Base-by-base conservation (phyloP, 2,329 filamentous ascomycete genomes). In the Ophiosphaerella herpotricha region DNA sequence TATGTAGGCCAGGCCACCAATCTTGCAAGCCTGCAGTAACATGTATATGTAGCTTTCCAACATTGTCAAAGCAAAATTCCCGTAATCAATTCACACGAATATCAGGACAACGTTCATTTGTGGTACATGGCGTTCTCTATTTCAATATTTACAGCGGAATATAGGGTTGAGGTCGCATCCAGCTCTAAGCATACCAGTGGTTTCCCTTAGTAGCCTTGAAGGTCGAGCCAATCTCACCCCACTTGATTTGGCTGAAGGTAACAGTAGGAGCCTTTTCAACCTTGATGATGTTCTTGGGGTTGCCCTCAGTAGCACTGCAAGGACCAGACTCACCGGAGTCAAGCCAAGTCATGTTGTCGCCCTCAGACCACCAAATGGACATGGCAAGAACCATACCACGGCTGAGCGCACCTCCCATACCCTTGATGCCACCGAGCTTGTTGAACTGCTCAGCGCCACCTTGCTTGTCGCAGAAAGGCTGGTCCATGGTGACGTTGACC, bases 161-260 rank as follows among this genome's bases (percentile, higher is more conserved):
- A 8, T 11, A 29, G 11, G 26, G 9, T 11, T 11, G 26, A 11
- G 26, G 2, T 8, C 26, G 7, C 11, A 29, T 4, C 18, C 18
- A 29, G 6, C 26, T 29, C 26, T 29, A 29, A 6, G 26, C 26
- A 11, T 29, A 29, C 26, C 26, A 29, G 7, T 29, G 26, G 2
- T 29, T 4, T 8, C 26, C 26, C 26, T 29, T 29, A 23, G 40
- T 13, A 29, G 29, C 44, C 14, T 52, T 51, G 50, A 74, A 81
- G 0, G 80, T 85, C 14, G 80, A 81, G 4, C 78, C 81, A 60
- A 86, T 80, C 57, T 85, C 81, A n/a, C 83, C 83, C 77, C 81
- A 83, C 60, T 78, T 79, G 58, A 86, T 80, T 60, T 84, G 79
- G 53, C 77, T 80, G 61, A 83, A 85, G 1, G 72, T 78, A 4